phyloP scores from a whole-genome alignment of 108 stramenopile species.

The Skeletonema grethae region DNA sequence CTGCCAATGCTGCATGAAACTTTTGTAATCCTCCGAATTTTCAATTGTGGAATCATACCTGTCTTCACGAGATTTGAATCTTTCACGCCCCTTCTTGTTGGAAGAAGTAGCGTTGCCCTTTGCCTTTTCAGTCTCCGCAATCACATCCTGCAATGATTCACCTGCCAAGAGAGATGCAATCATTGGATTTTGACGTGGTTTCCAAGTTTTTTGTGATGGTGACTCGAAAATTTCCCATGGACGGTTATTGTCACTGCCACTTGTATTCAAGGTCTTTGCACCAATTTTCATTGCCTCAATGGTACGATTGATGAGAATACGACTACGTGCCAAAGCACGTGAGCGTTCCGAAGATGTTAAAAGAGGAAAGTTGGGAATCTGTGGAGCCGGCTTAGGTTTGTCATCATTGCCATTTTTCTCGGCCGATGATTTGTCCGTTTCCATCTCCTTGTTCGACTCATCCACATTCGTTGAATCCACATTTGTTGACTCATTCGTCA shows the following conservation, averaged over 20 bases:
- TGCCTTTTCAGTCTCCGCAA: conserved; percentile 13
- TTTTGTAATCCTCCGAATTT: conserved; percentile 44
- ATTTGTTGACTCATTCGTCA: not conserved
- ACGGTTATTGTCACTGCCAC: not conserved
- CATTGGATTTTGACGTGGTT: conserved; percentile 24
- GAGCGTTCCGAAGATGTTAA: conserved; percentile 43
- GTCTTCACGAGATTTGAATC: conserved; percentile 31
- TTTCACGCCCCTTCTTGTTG: conserved; percentile 14
- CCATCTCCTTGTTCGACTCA: not conserved
- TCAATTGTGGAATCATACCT: conserved; percentile 50
- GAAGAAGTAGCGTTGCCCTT: not conserved
- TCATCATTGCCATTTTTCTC: conserved; percentile 2
- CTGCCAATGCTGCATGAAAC: conserved; percentile 27
- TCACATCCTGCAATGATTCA: conserved; percentile 11
- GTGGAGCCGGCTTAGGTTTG: conserved; percentile 14
- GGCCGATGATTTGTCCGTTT: not conserved
- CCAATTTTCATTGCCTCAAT: conserved; percentile 38
- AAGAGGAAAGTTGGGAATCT: conserved; percentile 39
- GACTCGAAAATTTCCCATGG: conserved; percentile 44
- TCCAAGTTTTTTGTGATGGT: conserved; percentile 51
- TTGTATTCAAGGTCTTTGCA: not conserved
- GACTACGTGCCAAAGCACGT: conserved; percentile 45
- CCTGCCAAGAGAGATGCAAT: conserved; percentile 22
- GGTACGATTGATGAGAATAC: conserved; percentile 35
- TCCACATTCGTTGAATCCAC: no score